Evolutionary conservation across 2,329 filamentous ascomycete genomes (phyloP), one percentile per base, ranked within the genome.

Genomic region (Alternaria angustiovoidea): DNA sequence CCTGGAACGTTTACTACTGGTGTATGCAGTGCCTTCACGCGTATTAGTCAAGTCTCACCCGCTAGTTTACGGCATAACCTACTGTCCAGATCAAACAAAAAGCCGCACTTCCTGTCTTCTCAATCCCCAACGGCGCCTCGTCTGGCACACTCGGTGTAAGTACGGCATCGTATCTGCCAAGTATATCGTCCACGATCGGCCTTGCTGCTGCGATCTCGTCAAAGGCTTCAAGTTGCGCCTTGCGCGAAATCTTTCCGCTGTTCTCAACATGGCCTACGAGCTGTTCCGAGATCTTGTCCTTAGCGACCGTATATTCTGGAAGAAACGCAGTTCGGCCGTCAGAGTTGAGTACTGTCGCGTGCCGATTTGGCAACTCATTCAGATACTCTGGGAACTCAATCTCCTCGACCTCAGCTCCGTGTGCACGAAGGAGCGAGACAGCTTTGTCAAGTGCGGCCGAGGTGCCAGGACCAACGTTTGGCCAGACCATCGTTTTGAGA

Each of bases 1-100:
- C 87, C 88, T 0, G 88, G 87, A 0, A 91, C 73, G 60, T 90
- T 90, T n/a, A 90, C 75, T 0, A 87, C 86, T 0, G 88, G 88
- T 1, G 82, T 84, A 62, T 91, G 88, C 14, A 90, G 74, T 57
- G 66, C 68, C 67, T 63, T 2, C 9, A 26, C 5, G 2, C 16
- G 20, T 18, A 18, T 66, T 42, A 66, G 56, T 14, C 41, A 28
- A 22, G 11, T 7, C 3, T 11, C 6, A 16, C 3, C 4, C 5
- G 3, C 4, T 14, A 7, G 32, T 3, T 5, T 1, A 11, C 12
- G 34, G 16, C 2, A 7, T 4, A 24, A 54, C 56, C 65, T 32
- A 86, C 84, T 24, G 85, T 86, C 85, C 85, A 86, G 0, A 82
- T 81, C 14, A 71, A 67, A 64, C 84, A 84, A 59, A 87, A 86